phyloP scores from a whole-genome alignment of 306 rosid genomes.

The Trifolium repens region DNA sequence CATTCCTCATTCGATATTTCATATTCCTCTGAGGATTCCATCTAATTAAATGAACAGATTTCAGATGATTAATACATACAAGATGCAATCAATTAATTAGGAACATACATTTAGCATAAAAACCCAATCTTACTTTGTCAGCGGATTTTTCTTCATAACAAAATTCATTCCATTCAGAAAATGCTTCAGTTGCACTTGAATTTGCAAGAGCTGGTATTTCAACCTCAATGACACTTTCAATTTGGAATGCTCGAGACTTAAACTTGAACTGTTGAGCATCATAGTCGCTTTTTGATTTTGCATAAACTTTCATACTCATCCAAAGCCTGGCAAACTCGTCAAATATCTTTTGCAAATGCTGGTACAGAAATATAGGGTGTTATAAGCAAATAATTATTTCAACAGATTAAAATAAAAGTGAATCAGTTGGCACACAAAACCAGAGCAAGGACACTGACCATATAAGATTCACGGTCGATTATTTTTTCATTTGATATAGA shows the following conservation, averaged over 20 bases:
- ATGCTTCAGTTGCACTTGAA: slow-evolving; percentile 51
- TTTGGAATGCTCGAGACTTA: slow-evolving; percentile 69
- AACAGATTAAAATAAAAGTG: slow-evolving; percentile 27
- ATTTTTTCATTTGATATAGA: slow-evolving; percentile 58
- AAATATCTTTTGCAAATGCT: slow-evolving; percentile 75
- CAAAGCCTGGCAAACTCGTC: slow-evolving; percentile 67
- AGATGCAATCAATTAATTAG: slow-evolving; percentile 9
- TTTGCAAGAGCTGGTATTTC: slow-evolving; percentile 57
- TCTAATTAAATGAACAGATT: slow-evolving; percentile 48
- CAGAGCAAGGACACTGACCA: slow-evolving; percentile 50
- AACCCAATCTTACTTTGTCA: slow-evolving; percentile 44
- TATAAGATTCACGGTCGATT: slow-evolving; percentile 65
- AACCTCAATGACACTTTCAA: slow-evolving; percentile 72
- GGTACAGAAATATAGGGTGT: slow-evolving; percentile 39
- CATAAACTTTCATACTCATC: slow-evolving; percentile 61
- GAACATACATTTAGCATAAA: slow-evolving; percentile 7
- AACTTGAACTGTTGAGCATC: slow-evolving; percentile 74
- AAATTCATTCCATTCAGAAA: slow-evolving; percentile 74
- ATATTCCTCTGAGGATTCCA: slow-evolving; percentile 55
- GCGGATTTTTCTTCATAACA: slow-evolving; percentile 45
- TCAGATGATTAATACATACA: slow-evolving; percentile 1
- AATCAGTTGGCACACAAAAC: slow-evolving; percentile 23
- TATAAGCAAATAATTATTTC: slow-evolving; percentile 34
- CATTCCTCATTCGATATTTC: slow-evolving; percentile 68
- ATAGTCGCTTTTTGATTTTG: slow-evolving; percentile 60